Percentiles rank a stretch among this genome's conserved stretches.
These are phyloP conservation scores for Ascobolus immersus DNA, from an alignment of 495 filamentous ascomycete genomes.

Conservation along the genomic window DNA sequence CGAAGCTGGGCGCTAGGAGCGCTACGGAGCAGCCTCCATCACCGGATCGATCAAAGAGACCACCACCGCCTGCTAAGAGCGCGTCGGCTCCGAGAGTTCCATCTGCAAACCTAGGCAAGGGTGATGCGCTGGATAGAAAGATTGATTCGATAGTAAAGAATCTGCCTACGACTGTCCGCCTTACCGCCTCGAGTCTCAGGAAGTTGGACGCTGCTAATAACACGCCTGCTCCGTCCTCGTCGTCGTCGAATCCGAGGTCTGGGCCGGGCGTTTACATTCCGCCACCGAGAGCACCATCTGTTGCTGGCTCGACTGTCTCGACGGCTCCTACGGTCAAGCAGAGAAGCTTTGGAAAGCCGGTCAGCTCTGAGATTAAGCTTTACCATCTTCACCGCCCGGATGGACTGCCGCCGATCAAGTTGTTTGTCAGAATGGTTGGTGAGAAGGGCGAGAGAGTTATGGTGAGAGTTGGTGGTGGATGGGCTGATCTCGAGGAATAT, in stretches of 20 bases:
- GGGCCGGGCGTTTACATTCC: conserved; percentile 20
- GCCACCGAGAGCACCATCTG: conserved; percentile 20
- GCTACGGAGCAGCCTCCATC: no score
- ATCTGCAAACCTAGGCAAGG: conserved; percentile 15
- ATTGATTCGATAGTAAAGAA: conserved; percentile 60
- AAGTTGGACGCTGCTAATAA: conserved; percentile 15
- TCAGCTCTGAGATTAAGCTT: conserved; percentile 49
- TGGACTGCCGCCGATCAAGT: conserved; percentile 63
- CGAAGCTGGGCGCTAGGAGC: no score
- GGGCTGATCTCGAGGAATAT: conserved; percentile 86
- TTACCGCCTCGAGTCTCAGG: conserved; percentile 30
- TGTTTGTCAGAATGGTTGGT: conserved; percentile 78
- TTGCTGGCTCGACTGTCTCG: conserved; percentile 19
- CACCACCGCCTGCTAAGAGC: no score
- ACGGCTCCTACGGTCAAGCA: conserved; percentile 26
- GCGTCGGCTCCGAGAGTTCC: no score
- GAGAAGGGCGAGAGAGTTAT: conserved; percentile 81
- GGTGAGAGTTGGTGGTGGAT: conserved; percentile 89
- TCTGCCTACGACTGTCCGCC: conserved; percentile 54
- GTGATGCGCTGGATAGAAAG: conserved; percentile 56
- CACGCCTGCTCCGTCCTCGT: conserved; percentile 18
- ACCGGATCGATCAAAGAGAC: no score
- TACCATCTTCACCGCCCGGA: conserved; percentile 77
- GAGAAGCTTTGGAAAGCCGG: conserved; percentile 36
- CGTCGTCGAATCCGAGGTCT: conserved; percentile 21